phyloP scores from a whole-genome alignment of 2,329 filamentous ascomycete genomes.

The Coniochaeta hoffmannii region DNA sequence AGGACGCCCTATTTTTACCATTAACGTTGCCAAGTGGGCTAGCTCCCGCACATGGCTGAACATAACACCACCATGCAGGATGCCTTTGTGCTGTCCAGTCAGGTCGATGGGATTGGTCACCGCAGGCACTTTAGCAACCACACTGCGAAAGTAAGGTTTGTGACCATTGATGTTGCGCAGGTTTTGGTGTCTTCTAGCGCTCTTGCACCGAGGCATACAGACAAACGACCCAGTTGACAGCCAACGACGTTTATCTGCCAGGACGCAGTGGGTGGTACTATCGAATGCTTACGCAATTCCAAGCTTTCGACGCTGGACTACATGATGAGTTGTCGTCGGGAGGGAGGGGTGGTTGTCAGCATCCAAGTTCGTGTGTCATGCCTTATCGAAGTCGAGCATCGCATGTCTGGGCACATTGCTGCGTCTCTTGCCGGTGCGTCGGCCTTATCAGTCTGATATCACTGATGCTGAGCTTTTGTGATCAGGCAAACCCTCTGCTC shows the following conservation, averaged over 20 bases:
- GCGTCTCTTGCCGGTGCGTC: neutral
- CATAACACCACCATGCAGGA: neutral
- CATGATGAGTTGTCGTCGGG: neutral
- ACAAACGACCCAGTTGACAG: neutral
- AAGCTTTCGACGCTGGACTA: neutral
- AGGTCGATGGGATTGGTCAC: neutral
- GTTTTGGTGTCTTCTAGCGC: neutral
- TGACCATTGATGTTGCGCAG: neutral
- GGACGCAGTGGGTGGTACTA: neutral
- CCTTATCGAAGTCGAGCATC: neutral
- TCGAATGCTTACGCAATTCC: neutral
- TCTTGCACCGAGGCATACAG: neutral
- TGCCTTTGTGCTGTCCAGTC: neutral
- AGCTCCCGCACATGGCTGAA: neutral
- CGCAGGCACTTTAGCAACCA: neutral
- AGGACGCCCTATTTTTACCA: neutral
- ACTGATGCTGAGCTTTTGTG: neutral
- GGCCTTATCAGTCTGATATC: too few species aligned
- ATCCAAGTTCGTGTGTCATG: neutral
- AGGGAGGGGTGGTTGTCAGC: neutral
- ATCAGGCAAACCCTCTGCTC: neutral
- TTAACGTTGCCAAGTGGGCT: neutral
- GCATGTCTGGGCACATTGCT: neutral
- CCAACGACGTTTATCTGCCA: neutral
- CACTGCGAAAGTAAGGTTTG: neutral